A percentile compares a stretch with the other conserved stretches of the same genome.
These are phyloP conservation scores for Aspergillus viridinutans DNA, from an alignment of 2,329 filamentous ascomycete genomes.

Conservation along the genomic window DNA sequence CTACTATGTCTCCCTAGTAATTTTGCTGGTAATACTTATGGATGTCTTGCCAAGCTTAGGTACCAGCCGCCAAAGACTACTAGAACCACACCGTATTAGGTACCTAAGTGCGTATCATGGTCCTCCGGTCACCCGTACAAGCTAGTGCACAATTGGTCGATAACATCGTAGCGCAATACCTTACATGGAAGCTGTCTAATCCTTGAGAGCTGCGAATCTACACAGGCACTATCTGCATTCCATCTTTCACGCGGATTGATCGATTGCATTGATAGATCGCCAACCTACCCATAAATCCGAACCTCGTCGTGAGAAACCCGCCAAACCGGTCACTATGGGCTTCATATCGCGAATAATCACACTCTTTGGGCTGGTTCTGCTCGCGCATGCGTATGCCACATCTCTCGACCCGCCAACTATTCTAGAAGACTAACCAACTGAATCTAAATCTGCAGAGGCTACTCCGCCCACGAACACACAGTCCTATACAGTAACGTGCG, in stretches of 20 bases:
- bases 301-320: neutral
- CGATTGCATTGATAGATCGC: neutral
- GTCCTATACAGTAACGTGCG: conserved; percentile 61
- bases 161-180: neutral
- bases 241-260: neutral
- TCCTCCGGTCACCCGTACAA: conserved; percentile 5
- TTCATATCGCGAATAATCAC: conserved; percentile 69
- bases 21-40: neutral
- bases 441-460: conserved; percentile 61
- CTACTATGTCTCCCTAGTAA: neutral
- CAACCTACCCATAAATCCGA: neutral
- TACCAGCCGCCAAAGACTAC: neutral
- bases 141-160: neutral
- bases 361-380: conserved; percentile 68
- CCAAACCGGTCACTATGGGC: conserved; percentile 52
- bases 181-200: neutral
- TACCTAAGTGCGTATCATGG: neutral
- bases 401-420: neutral
- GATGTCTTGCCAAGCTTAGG: neutral
- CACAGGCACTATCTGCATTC: neutral
- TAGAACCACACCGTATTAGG: too few relatives aligned
- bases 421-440: neutral
- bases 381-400: conserved; percentile 75
- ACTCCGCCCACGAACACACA: conserved; percentile 92
- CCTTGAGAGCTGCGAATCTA: neutral